Conservation (phyloP, 2,329 filamentous ascomycete species). For the Cladophialophora yegresii region DNA sequence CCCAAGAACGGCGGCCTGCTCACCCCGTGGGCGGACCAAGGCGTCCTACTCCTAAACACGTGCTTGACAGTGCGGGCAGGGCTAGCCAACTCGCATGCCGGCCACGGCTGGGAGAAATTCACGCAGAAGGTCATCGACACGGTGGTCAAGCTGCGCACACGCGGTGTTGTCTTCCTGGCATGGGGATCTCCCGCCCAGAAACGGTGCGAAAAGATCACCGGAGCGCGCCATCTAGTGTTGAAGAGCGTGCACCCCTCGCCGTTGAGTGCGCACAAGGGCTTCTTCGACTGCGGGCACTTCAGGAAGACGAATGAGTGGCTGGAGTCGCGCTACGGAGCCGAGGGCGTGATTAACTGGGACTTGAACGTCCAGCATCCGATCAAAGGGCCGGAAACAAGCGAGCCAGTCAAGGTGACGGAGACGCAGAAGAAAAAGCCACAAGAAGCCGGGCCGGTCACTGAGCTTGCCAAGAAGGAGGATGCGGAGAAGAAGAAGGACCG, state of each 20-base stretch:
- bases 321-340: constrained; percentile 72
- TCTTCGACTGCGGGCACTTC: constrained; percentile 81
- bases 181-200: constrained; percentile 87
- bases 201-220: constrained; percentile 69
- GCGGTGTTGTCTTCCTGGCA: constrained; percentile 89
- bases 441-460: constrained; percentile 25
- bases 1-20: constrained; percentile 78
- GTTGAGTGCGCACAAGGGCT: constrained; percentile 79
- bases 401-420: constrained; percentile 25
- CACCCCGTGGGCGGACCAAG: constrained; percentile 90
- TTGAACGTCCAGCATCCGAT: constrained; percentile 46
- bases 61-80: constrained; percentile 91
- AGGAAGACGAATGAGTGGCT: constrained; percentile 84
- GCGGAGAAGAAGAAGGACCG: constrained; percentile 26
- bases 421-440: constrained; percentile 20
- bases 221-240: constrained; percentile 73
- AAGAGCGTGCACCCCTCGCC: constrained; percentile 90
- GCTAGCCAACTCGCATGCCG: constrained; percentile 80
- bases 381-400: constrained; percentile 18
- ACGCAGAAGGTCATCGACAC: constrained; percentile 90
- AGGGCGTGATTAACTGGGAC: constrained; percentile 83
- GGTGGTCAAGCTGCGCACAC: constrained; percentile 72
- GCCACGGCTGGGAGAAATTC: constrained; percentile 88
- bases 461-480: constrained; percentile 38
- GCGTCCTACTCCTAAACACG: constrained; percentile 90